phyloP scores from a whole-genome alignment of 2,329 filamentous ascomycete genomes.

The Dendryphion nanum region DNA sequence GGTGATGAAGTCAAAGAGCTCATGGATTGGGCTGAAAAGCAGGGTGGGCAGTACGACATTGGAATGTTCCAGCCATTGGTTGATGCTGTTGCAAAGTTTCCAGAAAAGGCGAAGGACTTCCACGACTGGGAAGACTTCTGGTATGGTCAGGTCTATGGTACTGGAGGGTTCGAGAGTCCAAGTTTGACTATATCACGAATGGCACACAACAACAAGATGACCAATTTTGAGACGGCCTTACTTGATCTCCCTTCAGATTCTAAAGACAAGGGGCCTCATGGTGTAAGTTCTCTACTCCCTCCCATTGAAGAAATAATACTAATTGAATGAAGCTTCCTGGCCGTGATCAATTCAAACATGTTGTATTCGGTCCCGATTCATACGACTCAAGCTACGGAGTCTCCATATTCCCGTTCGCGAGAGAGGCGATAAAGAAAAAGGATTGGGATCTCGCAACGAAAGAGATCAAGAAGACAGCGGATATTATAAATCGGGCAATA shows the following conservation, averaged over 20 bases:
- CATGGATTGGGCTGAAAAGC: constrained; percentile 60
- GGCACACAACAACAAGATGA: constrained; percentile 76
- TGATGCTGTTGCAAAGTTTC: constrained; percentile 62
- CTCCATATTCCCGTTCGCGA: constrained; percentile 76
- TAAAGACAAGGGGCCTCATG: constrained; percentile 41
- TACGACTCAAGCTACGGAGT: constrained; percentile 65
- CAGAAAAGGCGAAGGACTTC: constrained; percentile 62
- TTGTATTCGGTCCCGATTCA: constrained; percentile 79
- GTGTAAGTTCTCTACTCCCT: constrained; percentile 56
- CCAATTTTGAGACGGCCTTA: constrained; percentile 76
- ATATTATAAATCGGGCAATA: constrained; percentile 63
- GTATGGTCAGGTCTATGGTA: constrained; percentile 68
- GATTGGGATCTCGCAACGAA: constrained; percentile 69
- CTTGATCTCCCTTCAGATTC: constrained; percentile 68
- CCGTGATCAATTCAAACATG: constrained; percentile 89
- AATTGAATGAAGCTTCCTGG: constrained; percentile 61
- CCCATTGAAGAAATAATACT: constrained; percentile 5
- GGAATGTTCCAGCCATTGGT: constrained; percentile 58
- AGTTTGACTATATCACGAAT: constrained; percentile 66
- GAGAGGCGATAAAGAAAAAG: constrained; percentile 71
- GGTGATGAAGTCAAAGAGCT: constrained; percentile 65
- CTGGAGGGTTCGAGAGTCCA: constrained; percentile 73
- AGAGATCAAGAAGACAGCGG: constrained; percentile 70
- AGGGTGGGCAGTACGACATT: constrained; percentile 44
- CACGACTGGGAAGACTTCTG: constrained; percentile 74